These are phyloP conservation scores for Paraconiothyrium sp. DNA, from an alignment of 2,329 filamentous ascomycete species.

Conservation along the genomic window DNA sequence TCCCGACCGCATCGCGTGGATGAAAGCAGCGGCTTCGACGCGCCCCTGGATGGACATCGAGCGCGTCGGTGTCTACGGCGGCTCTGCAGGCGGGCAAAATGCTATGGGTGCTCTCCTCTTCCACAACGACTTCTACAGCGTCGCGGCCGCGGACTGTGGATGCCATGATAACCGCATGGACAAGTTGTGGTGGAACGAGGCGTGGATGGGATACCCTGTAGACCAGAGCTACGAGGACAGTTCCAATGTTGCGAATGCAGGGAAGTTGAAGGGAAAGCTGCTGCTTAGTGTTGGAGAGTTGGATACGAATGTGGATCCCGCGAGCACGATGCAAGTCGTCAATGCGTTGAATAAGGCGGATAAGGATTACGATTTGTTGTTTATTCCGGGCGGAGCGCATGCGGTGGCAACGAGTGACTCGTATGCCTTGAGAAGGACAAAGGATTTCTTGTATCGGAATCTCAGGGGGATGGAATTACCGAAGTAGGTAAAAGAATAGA, in stretches of 20 bases:
- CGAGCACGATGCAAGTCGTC: constrained; percentile 39
- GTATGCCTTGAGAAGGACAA: constrained; percentile 27
- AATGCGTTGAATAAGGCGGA: constrained; percentile 30
- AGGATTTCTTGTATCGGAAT: constrained; percentile 32
- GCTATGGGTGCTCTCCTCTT: constrained; percentile 39
- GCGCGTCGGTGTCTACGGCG: constrained; percentile 32
- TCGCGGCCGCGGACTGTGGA: constrained; percentile 36
- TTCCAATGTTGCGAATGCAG: constrained; percentile 37
- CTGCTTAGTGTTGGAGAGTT: constrained; percentile 45
- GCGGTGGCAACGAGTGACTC: constrained; percentile 21
- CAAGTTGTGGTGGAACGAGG: constrained; percentile 42
- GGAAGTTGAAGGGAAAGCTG: constrained; percentile 27
- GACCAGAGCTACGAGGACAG: constrained; percentile 35
- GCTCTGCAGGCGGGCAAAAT: constrained; percentile 39
- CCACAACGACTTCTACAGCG: constrained; percentile 41
- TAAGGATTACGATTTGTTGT: constrained; percentile 36
- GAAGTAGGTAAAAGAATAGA: not conserved
- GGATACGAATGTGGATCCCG: constrained; percentile 43
- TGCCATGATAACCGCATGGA: constrained; percentile 44
- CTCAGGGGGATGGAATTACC: constrained; percentile 18
- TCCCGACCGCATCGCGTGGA: constrained; percentile 41
- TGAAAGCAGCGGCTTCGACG: constrained; percentile 34
- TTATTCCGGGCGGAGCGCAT: constrained; percentile 33
- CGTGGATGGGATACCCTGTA: constrained; percentile 41
- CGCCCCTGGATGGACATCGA: constrained; percentile 37